Evolutionary conservation across 2,329 filamentous ascomycete genomes (phyloP).

Genomic region (Fusarium sp.): DNA sequence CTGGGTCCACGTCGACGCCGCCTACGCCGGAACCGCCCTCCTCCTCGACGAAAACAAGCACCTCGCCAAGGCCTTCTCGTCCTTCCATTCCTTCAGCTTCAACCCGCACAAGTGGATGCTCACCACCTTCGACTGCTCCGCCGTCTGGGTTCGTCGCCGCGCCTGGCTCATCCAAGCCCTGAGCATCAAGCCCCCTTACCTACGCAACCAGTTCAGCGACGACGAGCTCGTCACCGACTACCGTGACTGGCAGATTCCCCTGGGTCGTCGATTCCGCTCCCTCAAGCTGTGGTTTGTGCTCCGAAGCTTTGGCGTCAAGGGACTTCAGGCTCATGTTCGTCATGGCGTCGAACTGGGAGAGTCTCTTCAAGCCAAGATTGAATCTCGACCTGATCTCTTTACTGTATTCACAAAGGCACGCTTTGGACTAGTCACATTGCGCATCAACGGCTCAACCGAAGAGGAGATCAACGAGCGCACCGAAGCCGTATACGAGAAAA

Average conservation of each 20-base stretch:
- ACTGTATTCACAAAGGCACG: constrained; percentile 78
- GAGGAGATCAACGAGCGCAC: constrained; percentile 76
- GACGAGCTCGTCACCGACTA: constrained; percentile 91
- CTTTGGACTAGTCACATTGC: constrained; percentile 85
- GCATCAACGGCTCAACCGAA: constrained; percentile 59
- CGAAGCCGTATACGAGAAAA: constrained; percentile 78
- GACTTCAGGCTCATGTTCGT: constrained; percentile 79
- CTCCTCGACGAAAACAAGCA: constrained; percentile 84
- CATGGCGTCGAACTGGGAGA: constrained; percentile 78
- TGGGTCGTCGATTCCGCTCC: constrained; percentile 87
- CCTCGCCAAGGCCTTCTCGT: constrained; percentile 69
- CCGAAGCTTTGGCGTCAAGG: constrained; percentile 81
- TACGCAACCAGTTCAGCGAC: constrained; percentile 84
- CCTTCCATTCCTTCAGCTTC: constrained; percentile 90
- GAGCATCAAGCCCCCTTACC: constrained; percentile 82
- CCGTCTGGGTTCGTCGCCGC: constrained; percentile 82
- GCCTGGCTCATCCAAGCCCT: constrained; percentile 83
- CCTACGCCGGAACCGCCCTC: constrained; percentile 89
- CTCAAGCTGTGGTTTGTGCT: constrained; percentile 97
- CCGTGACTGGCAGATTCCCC: constrained; percentile 96
- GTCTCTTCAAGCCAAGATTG: constrained; percentile 72
- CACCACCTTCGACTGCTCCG: constrained; percentile 89
- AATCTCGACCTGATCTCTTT: constrained; percentile 75
- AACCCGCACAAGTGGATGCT: constrained; percentile 99
- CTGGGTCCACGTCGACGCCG: constrained; percentile 95